These are phyloP conservation scores for Pisolithus albus DNA, from an alignment of 768 basidiomycete genomes.

Conservation along the genomic window DNA sequence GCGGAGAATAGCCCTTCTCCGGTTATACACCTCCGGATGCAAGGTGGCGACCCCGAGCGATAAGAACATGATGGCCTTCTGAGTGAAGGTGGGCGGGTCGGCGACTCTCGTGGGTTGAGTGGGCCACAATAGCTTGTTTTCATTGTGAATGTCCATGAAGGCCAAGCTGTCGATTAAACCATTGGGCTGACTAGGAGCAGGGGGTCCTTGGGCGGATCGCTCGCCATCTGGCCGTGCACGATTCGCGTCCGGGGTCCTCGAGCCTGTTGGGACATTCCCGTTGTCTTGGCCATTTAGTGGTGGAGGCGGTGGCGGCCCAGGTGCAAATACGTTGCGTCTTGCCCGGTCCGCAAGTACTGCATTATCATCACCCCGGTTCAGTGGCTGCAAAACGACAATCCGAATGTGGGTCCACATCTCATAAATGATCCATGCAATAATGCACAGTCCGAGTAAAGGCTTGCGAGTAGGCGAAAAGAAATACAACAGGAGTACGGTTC, in stretches of 20 bases:
- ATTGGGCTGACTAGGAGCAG: constrained; percentile 25
- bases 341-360: constrained; percentile 18
- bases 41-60: constrained; percentile 52
- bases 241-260: constrained; percentile 11
- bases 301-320: constrained; percentile 13
- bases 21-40: constrained; percentile 72
- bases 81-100: constrained; percentile 41
- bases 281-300: constrained; percentile 12
- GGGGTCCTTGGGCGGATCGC: constrained; percentile 23
- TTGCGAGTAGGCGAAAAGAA: constrained; percentile 72
- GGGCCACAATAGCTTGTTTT: constrained; percentile 46
- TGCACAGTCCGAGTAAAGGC: constrained; percentile 59
- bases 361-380: constrained; percentile 26
- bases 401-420: constrained; percentile 71
- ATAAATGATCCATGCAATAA: constrained; percentile 65
- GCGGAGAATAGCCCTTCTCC: constrained; percentile 50
- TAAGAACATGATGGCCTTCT: constrained; percentile 48
- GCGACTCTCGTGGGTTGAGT: constrained; percentile 11
- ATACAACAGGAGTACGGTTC: constrained; percentile 63
- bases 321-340: constrained; percentile 4
- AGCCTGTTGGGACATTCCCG: constrained; percentile 10
- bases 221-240: constrained; percentile 7
- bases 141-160: constrained; percentile 48
- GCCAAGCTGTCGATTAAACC: constrained; percentile 46
- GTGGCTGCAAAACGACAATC: constrained; percentile 33